phyloP scores from a whole-genome alignment of 768 basidiomycete genomes.

The Boletus subparvulus region DNA sequence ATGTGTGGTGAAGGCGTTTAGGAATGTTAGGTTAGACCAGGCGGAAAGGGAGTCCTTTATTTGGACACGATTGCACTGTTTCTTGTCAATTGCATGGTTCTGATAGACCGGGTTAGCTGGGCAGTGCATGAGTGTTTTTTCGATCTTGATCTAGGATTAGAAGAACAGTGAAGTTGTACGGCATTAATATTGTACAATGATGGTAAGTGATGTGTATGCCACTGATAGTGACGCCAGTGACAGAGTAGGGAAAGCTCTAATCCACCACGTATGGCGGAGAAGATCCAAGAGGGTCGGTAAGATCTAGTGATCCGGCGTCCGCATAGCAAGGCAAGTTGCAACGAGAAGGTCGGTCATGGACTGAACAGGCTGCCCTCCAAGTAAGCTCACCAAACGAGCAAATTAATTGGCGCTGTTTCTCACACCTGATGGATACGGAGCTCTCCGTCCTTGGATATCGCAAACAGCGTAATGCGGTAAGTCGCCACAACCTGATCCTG shows the following conservation, averaged over 20 bases:
- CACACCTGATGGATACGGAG: constrained; percentile 31
- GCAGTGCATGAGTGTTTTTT: not conserved
- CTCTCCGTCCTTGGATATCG: constrained; percentile 32
- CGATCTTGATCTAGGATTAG: not conserved
- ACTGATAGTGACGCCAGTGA: not conserved
- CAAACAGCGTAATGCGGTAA: constrained; percentile 31
- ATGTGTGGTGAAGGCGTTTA: constrained; percentile 21
- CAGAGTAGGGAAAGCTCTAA: not conserved
- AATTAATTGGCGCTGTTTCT: not conserved
- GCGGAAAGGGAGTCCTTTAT: not conserved
- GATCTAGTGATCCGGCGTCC: constrained; percentile 29
- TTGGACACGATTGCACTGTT: not conserved
- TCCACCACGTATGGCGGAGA: not conserved
- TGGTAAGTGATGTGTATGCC: not conserved
- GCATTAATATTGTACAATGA: constrained; percentile 3
- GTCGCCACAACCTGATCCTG: constrained; percentile 28
- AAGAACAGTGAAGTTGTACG: not conserved
- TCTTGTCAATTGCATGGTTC: not conserved
- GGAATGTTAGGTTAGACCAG: not conserved
- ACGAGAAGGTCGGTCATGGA: constrained; percentile 31
- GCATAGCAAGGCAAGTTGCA: constrained; percentile 33
- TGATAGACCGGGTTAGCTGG: not conserved
- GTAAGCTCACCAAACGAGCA: constrained; percentile 3
- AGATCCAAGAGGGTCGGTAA: not conserved
- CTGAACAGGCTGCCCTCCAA: constrained; percentile 15